Base-by-base conservation (phyloP, 208 protist species). In the Wallacemonas rigidus region DNA sequence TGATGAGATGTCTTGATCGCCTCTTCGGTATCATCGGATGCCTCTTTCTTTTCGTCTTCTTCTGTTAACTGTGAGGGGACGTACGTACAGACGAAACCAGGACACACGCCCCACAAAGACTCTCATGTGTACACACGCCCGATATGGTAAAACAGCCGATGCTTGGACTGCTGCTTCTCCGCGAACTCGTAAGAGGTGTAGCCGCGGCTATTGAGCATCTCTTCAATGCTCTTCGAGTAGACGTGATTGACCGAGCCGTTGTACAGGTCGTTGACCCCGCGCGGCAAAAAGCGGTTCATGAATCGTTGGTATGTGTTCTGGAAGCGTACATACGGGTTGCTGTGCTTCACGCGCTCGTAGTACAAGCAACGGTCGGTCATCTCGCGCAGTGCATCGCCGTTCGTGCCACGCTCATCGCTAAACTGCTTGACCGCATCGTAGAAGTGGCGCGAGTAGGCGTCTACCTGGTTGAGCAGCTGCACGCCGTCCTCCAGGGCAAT, bases 171-270 rank as follows among this genome's bases (percentile, higher is more conserved):
- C 77, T 97, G 92, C 74, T 95, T 91, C 60, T 97, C 92, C 35
- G 86, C 90, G 69, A 86, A 95, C 54, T 92, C 88, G 77, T 95
- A 97, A 40, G 87, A 93, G 51, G 92, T 92, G 81, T 97, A 97
- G 17, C 90, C 92, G 15, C 90, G 84, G 48, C 92, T 87, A 80
- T 97, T 95, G 11, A 95, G 74, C 92, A 97, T 97, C 3, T 81
- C 72, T 61, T 97, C 92, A 41, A 97, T 81, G 57, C 83, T 93
- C 62, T 85, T 83, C 14, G 89, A 83, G 81, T 97, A 97, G 38
- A 95, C 44, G 69, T 95, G 89, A 65, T 95, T 97, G 14, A 80
- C 81, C 12, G 87, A 91, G 67, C 87, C 89, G 45, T 90, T 82
- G 72, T 95, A 94, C 51, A 87, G 77, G 63, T 83, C 86, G 70